phyloP scores from a whole-genome alignment of 2,329 filamentous ascomycete species.

The Xylariaceae sp. region DNA sequence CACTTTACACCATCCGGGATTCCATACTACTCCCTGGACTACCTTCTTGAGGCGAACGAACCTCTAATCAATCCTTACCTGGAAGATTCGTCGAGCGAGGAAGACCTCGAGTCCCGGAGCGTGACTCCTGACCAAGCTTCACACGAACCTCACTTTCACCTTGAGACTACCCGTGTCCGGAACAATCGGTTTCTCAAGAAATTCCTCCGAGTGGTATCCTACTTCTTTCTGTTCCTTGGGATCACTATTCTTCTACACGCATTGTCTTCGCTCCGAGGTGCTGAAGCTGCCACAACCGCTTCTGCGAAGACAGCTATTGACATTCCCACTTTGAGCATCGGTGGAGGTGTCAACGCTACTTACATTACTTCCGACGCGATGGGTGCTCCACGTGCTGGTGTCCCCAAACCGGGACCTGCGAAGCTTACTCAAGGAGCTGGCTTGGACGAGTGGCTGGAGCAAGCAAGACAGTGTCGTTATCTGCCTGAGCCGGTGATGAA shows the following conservation, averaged over 20 bases:
- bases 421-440: conserved; percentile 81
- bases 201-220: too few species aligned
- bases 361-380: conserved; percentile 19
- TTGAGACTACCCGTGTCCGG: too few species aligned
- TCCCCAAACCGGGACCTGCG: conserved; percentile 90
- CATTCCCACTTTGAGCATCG: background rate
- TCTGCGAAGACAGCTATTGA: background rate
- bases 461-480: conserved; percentile 96
- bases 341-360: background rate
- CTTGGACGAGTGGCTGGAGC: conserved; percentile 93
- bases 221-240: too few species aligned
- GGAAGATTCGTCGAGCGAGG: background rate
- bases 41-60: background rate
- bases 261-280: too few species aligned
- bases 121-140: too few species aligned
- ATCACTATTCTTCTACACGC: too few species aligned
- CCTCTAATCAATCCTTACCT: background rate
- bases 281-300: too few species aligned
- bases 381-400: conserved; percentile 44
- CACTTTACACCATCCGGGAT: background rate
- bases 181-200: too few species aligned
- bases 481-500: conserved; percentile 97
- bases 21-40: background rate
- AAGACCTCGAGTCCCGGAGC: background rate
- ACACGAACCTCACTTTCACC: too few species aligned